Evolutionary conservation across 2,329 filamentous ascomycete species (phyloP), one percentile per base, ranked within the genome.

Genomic region (Pseudogymnoascus sp.): DNA sequence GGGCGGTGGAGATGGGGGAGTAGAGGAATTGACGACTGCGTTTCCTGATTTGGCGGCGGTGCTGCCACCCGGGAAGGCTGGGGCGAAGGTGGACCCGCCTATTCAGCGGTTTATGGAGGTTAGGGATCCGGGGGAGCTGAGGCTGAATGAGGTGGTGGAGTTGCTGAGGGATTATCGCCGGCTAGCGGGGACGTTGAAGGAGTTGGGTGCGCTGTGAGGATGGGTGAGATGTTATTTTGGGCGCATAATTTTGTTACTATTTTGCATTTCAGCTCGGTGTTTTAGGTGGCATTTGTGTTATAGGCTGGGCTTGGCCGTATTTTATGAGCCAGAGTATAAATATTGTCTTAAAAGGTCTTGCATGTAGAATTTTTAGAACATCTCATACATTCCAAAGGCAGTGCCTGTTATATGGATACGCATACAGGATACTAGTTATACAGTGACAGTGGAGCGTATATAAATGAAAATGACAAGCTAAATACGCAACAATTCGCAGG

Each of bases 101-200:
- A 85, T 87, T 65, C 83, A 85, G 71, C 83, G 85, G 59, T 92
- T 92, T 71, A 81, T 92, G 76, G 86, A 90, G 67, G 72, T 88
- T 61, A 80, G 88, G 68, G 86, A 86, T 70, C 85, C 86, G 0
- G 81, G 81, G 0, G 89, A 93, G 54, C 77, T 93, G 29, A 85
- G 80, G 61, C 76, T 93, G 26, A 83, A 84, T n/a, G 90, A 93
- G 68, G 85, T 93, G 15, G 74, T 87, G 24, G 83, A 88, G 61
- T 75, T 93, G 58, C 74, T 93, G 21, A 80, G 84, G 61, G 89
- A 93, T 72, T 93, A 93, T 69, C 83, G 89, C 68, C 79, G 89
- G 60, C 74, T 93, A 54, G 88, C 88, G 0, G 78, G 78, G 29
- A 83, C 82, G 7, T 72, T 92, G 62, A 84, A 84, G 67, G 83